These are phyloP conservation scores for Kazachstania africana DNA, from an alignment of 805 yeast species.

Conservation along the genomic window DNA sequence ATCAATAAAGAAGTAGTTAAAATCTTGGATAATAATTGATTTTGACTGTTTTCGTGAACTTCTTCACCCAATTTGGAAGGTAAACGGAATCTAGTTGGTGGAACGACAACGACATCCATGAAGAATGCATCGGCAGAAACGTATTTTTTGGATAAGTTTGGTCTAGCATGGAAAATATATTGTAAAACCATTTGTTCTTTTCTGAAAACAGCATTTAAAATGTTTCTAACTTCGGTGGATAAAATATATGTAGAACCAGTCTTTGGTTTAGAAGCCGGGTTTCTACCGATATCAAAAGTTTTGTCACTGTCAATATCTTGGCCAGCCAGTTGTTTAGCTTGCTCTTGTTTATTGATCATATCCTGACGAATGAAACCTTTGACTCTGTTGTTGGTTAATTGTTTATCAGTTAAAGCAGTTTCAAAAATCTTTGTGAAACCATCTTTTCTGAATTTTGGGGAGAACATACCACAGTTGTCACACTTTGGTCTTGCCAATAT, in stretches of 20 bases:
- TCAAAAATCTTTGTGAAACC: slow-evolving; percentile 91
- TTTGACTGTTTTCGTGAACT: slow-evolving; percentile 87
- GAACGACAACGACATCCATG: slow-evolving; percentile 79
- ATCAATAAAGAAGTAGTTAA: slow-evolving; percentile 71
- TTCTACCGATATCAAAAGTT: slow-evolving; percentile 24
- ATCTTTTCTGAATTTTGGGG: slow-evolving; percentile 90
- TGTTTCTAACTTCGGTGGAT: slow-evolving; percentile 77
- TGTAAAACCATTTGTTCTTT: slow-evolving; percentile 59
- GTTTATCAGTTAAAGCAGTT: slow-evolving; percentile 72
- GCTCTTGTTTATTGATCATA: slow-evolving; percentile 38
- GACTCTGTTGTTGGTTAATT: slow-evolving; percentile 66
- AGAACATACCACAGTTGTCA: slow-evolving; percentile 91
- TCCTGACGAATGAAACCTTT: slow-evolving; percentile 69
- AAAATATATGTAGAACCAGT: slow-evolving; percentile 76
- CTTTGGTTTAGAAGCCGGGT: slow-evolving; percentile 45
- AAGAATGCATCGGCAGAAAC: slow-evolving; percentile 76
- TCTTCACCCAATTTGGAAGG: slow-evolving; percentile 97
- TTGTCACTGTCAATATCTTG: slow-evolving; percentile 12
- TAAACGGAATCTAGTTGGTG: slow-evolving; percentile 91
- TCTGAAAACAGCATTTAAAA: slow-evolving; percentile 61
- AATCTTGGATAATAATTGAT: slow-evolving; percentile 72
- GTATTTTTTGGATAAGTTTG: slow-evolving; percentile 34
- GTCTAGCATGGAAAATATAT: slow-evolving; percentile 74
- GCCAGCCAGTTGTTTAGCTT: slow-evolving; percentile 21
- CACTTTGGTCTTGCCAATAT: slow-evolving; percentile 73